Conservation (phyloP, 352 stramenopile species). For the Phytophthora multivora region DNA sequence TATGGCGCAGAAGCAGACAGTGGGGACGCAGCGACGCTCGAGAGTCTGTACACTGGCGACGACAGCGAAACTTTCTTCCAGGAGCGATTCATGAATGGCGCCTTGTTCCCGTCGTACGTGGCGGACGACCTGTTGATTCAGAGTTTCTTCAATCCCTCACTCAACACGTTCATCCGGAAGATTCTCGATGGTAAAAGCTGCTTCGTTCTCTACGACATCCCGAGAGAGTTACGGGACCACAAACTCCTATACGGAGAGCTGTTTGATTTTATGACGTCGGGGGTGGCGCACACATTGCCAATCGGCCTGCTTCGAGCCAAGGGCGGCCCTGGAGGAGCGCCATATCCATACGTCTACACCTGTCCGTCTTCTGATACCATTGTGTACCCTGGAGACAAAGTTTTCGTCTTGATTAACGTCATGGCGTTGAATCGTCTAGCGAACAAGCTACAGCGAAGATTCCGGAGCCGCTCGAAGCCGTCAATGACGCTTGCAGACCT, state of each 20-base stretch:
- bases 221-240: constrained; percentile 52
- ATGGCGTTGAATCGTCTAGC: constrained; percentile 71
- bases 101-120: constrained; percentile 80
- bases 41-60: constrained; percentile 42
- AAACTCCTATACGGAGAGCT: constrained; percentile 69
- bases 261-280: constrained; percentile 79
- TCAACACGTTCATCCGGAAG: constrained; percentile 85
- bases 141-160: constrained; percentile 86
- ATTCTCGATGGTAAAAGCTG: constrained; percentile 87
- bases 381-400: constrained; percentile 74
- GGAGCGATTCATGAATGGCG: constrained; percentile 84
- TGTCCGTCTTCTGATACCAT: constrained; percentile 63
- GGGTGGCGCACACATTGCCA: constrained; percentile 71
- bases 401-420: constrained; percentile 85
- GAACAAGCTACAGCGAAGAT: constrained; percentile 77
- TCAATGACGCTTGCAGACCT: constrained; percentile 31
- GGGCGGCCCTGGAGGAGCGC: constrained; percentile 48
- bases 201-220: constrained; percentile 84
- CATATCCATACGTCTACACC: constrained; percentile 85
- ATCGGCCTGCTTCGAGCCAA: constrained; percentile 75
- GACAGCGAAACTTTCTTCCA: constrained; percentile 88
- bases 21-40: constrained; percentile 15
- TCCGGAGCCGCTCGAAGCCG: constrained; percentile 47
- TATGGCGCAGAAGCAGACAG: constrained; percentile 32
- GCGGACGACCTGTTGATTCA: constrained; percentile 85